Conservation (phyloP, 306 rosid genomes). For the Corylus heterophylla region DNA sequence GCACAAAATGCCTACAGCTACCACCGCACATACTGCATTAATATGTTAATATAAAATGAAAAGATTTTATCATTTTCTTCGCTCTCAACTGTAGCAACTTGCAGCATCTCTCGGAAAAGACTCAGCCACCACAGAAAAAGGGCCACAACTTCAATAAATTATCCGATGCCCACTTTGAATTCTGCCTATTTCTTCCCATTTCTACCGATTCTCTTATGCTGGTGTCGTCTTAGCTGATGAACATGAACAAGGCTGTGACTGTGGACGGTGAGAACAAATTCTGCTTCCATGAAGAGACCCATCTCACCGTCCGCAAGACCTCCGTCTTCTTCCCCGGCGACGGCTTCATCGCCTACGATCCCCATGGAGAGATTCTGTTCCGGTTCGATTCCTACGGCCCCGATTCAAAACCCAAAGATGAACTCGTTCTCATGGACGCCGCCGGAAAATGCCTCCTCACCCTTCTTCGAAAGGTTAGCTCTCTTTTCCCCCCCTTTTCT, state of each 20-base stretch:
- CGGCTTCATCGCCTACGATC: constrained; percentile 32
- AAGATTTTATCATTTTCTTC: background rate
- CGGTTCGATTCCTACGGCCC: constrained; percentile 33
- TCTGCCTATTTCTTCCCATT: background rate
- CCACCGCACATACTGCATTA: too few species aligned
- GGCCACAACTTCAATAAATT: background rate
- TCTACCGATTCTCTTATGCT: too few species aligned
- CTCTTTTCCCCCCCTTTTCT: background rate
- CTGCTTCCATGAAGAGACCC: constrained; percentile 22
- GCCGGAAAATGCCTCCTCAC: constrained; percentile 31
- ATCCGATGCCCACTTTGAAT: background rate
- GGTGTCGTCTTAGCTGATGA: background rate
- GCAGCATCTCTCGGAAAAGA: too few species aligned
- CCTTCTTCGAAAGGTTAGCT: constrained; percentile 19
- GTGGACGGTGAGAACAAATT: constrained; percentile 23
- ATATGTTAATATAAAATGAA: too few species aligned
- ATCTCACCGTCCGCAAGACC: constrained; percentile 36
- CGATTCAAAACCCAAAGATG: constrained; percentile 17
- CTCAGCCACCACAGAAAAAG: background rate
- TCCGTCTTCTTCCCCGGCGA: constrained; percentile 36
- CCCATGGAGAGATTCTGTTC: constrained; percentile 19
- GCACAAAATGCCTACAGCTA: too few species aligned
- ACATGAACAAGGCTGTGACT: constrained; percentile 9
- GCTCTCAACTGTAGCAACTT: background rate
- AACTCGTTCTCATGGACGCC: constrained; percentile 34